Evolutionary conservation across 441 rosid species (phyloP), one percentile per base, ranked within the genome.

Genomic region (Corymbia citriodora): DNA sequence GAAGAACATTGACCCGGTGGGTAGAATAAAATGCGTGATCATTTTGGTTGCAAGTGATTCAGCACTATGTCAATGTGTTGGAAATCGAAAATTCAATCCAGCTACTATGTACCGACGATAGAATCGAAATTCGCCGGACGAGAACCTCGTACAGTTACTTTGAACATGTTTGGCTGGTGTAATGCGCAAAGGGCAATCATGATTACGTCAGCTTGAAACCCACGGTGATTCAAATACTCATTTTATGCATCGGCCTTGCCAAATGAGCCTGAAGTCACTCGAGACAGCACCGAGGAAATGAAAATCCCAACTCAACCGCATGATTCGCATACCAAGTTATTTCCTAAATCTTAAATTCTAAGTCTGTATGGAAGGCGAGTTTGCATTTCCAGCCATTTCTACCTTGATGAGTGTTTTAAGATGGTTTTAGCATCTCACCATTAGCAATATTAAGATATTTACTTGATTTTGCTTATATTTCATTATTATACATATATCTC

Each of bases 81-180:
- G 52, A 74, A 74, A 25, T 40, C 14, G 1, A 11, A 25, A 79
- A 45, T 79, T 79, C 85, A 45, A 79, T 27, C 85, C 49, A 7
- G 2, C n/a, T 10, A 0, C 82, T 0, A 31, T 68, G 7, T 23
- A 40, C 85, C 52, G 5, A 21, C 0, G 21, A 79, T 79, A 23
- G n/a, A 79, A 79, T 0, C 52, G 0, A 21, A 14, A 11, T 21
- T 74, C 50, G 85, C 85, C 40, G 4, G 85, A 40, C 0, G 17
- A 74, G 85, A 40, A 74, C 25, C 50, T 74, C 85, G 17, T 23
- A 21, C 6, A 3, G 52, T n/a, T 21, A 7, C 52, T 79, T 23
- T 0, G 0, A 36, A 72, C 49, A 36, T 19, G 49, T 72, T 72
- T 18, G 12, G 79, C 40, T 9, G 23, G 23, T 8, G 79, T 17